Evolutionary conservation across 2,329 filamentous ascomycete genomes (phyloP), one percentile per base, ranked within the genome.

Genomic region (Aspergillus fumigatiaffinis): DNA sequence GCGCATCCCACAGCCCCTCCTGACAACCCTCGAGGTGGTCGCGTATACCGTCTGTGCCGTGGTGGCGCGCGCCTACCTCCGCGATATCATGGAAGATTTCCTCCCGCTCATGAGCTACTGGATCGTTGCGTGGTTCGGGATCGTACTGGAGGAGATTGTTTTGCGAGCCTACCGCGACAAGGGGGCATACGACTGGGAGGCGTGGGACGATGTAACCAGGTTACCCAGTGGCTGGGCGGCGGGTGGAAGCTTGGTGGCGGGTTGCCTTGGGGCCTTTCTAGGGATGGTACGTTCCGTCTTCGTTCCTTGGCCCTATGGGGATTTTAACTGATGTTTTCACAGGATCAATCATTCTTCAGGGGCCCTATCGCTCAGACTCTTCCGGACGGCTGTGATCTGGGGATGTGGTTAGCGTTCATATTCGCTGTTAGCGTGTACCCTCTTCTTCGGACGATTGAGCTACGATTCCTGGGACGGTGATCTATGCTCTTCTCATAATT

Each of bases 81-180:
- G 73, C 55, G 68, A 72, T 32, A 73, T 79, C 50, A 76, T 79
- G 54, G 68, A 76, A 58, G 70, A 76, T 51, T 79, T 79, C 56
- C 66, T 79, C 25, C 73, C 76, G 12, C 60, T 79, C 12, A 78
- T 79, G 66, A 73, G 74, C 17, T 79, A 79, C 60, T 79, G 76
- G 76, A 65, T 76, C 5, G 68, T 68, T 23, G 70, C 73, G 20
- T 78, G 71, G 68, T 56, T 78, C 28, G 68, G 69, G 42, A 73
- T 79, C 44, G 66, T 72, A 2, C 26, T 78, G 0, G 68, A 77
- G 58, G 77, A 79, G 60, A 4, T 4, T 2, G n/a, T 46, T 8
- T 3, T 46, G 68, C 76, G 38, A 21, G 75, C 17, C 60, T 79
- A 4, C 79, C 79, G 63, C 72, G 72, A 10, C 61, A 73, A 20